These are phyloP conservation scores for Fusarium goolgardi DNA, from an alignment of 2,329 filamentous ascomycete species.

Conservation along the genomic window DNA sequence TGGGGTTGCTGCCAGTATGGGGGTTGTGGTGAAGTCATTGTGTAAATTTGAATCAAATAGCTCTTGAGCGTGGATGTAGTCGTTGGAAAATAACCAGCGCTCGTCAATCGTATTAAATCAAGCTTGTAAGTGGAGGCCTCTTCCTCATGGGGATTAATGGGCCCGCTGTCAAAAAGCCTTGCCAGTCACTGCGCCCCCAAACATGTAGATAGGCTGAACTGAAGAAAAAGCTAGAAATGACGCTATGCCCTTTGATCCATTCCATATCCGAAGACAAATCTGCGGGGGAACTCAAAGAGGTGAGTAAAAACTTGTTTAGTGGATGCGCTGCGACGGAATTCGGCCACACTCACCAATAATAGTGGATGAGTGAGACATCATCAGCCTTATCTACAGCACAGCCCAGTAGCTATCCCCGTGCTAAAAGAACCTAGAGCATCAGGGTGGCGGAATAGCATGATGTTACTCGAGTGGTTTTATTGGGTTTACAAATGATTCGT, in stretches of 20 bases:
- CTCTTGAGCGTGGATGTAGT: not conserved
- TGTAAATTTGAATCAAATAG: not conserved
- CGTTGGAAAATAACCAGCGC: not conserved
- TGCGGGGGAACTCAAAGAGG: not conserved
- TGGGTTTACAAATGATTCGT: no score
- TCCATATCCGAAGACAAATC: not conserved
- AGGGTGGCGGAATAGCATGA: not conserved
- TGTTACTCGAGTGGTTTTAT: not conserved
- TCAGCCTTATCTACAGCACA: not conserved
- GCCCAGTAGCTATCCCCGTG: not conserved
- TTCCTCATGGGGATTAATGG: not conserved
- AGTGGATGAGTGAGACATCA: not conserved
- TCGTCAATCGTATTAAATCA: not conserved
- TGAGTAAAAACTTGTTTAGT: not conserved
- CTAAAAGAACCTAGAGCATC: not conserved
- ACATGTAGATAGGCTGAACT: not conserved
- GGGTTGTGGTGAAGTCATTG: conserved; percentile 31
- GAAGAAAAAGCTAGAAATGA: not conserved
- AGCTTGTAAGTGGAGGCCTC: conserved; percentile 7
- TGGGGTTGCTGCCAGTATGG: conserved; percentile 38
- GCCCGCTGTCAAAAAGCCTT: not conserved
- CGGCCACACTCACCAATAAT: not conserved
- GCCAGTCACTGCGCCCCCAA: not conserved
- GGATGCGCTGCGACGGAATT: not conserved
- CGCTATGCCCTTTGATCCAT: not conserved